Base-by-base conservation (phyloP, 192 early-diverging fungal species). In the Linderina pennispora region DNA sequence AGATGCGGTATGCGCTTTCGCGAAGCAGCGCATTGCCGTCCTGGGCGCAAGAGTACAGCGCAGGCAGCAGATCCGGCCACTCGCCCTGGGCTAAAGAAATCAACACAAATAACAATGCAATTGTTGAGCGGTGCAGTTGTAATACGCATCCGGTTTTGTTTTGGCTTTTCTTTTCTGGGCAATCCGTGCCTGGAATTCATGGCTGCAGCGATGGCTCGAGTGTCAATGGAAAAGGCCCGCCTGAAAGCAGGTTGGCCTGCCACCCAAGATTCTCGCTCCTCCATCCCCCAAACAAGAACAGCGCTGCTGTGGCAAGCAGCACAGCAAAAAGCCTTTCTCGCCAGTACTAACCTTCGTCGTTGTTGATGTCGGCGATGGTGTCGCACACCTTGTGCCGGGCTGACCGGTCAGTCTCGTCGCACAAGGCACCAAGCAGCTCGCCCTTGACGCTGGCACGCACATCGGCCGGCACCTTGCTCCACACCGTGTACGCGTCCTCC, bases 301-400 rank as follows among this genome's bases (percentile, higher is more conserved):
- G n/a, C n/a, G n/a, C n/a, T n/a, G n/a, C n/a, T n/a, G n/a, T n/a
- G n/a, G n/a, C n/a, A n/a, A n/a, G n/a, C n/a, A n/a, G n/a, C n/a
- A n/a, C n/a, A n/a, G n/a, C n/a, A n/a, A n/a, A n/a, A n/a, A n/a
- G n/a, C n/a, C n/a, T n/a, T n/a, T n/a, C n/a, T n/a, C 37, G 50
- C 32, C 8, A 69, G 71, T 62, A 43, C 77, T 74, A 59, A 64
- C 67, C 56, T 42, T 64, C 56, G 52, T 66, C 39, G 57, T 80
- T 81, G 50, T 86, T 81, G 36, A 99, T 77, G 55, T 98, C 92
- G 13, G 94, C 72, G 58, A 96, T 86, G 18, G 92, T 88, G 65
- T 98, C 95, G 60, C 86, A 90, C 37, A 98, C 76, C 75, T 97
- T 99, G 65, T 93, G 85, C 33, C 93, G 81, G 19, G 89, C 83